phyloP scores from a whole-genome alignment of 1,284 basidiomycete genomes.

The Pterulicium gracile region DNA sequence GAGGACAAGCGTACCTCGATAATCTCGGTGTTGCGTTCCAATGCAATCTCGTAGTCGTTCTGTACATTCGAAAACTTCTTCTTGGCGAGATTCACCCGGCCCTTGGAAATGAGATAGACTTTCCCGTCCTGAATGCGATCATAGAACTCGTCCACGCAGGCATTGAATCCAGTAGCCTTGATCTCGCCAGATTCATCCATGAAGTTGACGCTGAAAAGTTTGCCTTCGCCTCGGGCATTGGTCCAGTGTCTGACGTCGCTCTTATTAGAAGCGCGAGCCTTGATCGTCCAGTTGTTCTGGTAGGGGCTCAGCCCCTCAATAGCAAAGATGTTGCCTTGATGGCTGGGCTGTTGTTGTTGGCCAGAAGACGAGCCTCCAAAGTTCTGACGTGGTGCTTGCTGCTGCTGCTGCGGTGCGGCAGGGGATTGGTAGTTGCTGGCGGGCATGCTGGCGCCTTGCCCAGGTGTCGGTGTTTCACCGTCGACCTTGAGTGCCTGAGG shows the following conservation, averaged over 20 bases:
- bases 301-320: conserved; percentile 96
- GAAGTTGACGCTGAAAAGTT: conserved; percentile 87
- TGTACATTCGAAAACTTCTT: conserved; percentile 90
- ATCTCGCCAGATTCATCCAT: conserved; percentile 97
- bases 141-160: conserved; percentile 78
- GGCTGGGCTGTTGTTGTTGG: conserved; percentile 19
- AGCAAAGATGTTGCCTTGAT: conserved; percentile 50
- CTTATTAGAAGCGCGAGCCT: conserved; percentile 87
- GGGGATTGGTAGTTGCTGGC: conserved; percentile 8
- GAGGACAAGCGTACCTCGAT: conserved; percentile 46
- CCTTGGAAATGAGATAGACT: conserved; percentile 88
- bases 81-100: conserved; percentile 90
- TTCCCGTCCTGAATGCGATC: conserved; percentile 84
- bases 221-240: conserved; percentile 88
- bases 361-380: background rate
- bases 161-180: conserved; percentile 87
- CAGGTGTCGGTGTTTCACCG: background rate
- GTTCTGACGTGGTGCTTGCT: conserved; percentile 7
- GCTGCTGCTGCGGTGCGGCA: conserved; percentile 2
- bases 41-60: conserved; percentile 91
- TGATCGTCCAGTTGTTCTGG: conserved; percentile 98
- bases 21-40: conserved; percentile 80
- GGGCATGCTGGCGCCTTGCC: conserved; percentile 12
- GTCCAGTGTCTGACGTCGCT: conserved; percentile 87
- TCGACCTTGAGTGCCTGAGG: conserved; percentile 3